Evolutionary conservation across 2,329 filamentous ascomycete species (phyloP), one percentile per base, ranked within the genome.

Genomic region (Aspergillus terreus): DNA sequence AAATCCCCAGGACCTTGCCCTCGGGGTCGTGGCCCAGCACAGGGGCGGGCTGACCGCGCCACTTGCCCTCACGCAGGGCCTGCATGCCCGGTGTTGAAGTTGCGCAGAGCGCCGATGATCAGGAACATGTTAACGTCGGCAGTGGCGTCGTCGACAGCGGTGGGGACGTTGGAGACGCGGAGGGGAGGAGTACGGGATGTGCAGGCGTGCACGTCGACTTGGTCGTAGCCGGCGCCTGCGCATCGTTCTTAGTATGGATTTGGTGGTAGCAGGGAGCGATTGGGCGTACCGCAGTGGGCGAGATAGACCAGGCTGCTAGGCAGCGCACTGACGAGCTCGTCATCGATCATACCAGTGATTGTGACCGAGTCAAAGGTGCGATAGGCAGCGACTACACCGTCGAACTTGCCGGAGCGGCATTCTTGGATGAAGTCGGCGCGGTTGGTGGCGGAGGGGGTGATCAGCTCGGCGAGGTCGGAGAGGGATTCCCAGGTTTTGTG

Each of bases 41-140:
- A 6, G 75, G 75, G 6, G 71, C 66, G 0, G 75, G 71, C 4
- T 70, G 67, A 4, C 87, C 87, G 47, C 82, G 79, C 86, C 88
- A 95, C 51, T 82, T 73, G 1, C 85, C 84, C 19, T 78, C 74
- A 33, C 90, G 82, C 9, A 92, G 76, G 11, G 80, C 76, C 4
- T 78, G 64, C 78, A 94, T 87, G 46, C 82, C 82, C 78, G 1
- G 78, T 72, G 63, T 86, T 85, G 63, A 92, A 84, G 65, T 87
- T 86, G 46, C 90, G 81, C 54, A 95, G 76, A 7, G 89, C 87
- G 14, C 90, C 90, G 44, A 95, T 76, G 57, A 95, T 85, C 4
- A 95, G 78, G 67, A 90, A 95, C 65, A 95, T 84, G 63, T 82
- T 87, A 6, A 84, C 80, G 69, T 95, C 90, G 50, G 90, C 90